Evolutionary conservation across 371 early-diverging fungal species (phyloP).

Genomic region (Apophysomyces variabilis): DNA sequence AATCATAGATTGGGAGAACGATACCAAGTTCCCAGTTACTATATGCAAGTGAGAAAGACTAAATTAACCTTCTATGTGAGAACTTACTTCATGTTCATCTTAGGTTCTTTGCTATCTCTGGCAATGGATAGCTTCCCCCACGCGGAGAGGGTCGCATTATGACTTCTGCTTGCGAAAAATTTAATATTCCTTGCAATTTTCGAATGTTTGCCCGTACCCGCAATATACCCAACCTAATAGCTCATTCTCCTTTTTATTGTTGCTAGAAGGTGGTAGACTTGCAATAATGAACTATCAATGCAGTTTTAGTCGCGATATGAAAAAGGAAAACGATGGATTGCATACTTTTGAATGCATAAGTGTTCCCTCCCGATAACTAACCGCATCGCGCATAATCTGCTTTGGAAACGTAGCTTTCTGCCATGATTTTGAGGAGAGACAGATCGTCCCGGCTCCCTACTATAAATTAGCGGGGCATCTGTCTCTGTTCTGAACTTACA

Average conservation of each 20-base stretch:
- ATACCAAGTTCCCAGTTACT: conserved; percentile 60
- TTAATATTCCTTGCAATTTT: background rate
- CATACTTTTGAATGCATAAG: conserved; percentile 54
- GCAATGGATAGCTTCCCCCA: conserved; percentile 45
- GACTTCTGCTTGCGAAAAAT: conserved; percentile 34
- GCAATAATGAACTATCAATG: conserved; percentile 46
- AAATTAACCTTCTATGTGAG: background rate
- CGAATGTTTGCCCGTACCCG: conserved; percentile 31
- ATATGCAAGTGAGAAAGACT: background rate
- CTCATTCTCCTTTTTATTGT: background rate
- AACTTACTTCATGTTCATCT: conserved; percentile 44
- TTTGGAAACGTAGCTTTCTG: conserved; percentile 44
- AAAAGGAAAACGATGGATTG: background rate
- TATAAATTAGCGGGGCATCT: background rate
- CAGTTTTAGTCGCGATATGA: background rate
- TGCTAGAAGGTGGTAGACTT: conserved; percentile 21
- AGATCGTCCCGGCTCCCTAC: conserved; percentile 52
- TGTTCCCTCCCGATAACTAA: conserved; percentile 46
- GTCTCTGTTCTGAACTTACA: conserved; percentile 23
- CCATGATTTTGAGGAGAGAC: conserved; percentile 39
- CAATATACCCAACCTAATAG: conserved; percentile 46
- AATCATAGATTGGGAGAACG: conserved; percentile 38
- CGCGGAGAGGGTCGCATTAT: conserved; percentile 49
- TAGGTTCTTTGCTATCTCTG: conserved; percentile 31
- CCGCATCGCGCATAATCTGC: conserved; percentile 47